These are phyloP conservation scores for Chrysoporthe puriensis DNA, from an alignment of 2,329 filamentous ascomycete species.

Conservation along the genomic window DNA sequence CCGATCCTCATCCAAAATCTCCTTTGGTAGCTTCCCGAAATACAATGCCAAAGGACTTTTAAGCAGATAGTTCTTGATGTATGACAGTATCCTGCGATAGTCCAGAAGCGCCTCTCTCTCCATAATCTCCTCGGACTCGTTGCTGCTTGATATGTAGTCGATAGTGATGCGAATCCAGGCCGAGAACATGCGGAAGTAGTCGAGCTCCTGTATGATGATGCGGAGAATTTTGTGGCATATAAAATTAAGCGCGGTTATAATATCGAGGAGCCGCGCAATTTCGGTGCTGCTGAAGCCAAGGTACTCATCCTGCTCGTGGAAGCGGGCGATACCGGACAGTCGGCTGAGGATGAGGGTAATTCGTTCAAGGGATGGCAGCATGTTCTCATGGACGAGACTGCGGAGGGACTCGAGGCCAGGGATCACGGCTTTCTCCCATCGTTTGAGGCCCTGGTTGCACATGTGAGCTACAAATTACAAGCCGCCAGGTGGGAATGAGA, in stretches of 20 bases:
- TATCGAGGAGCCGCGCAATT: constrained; percentile 69
- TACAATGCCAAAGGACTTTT: constrained; percentile 68
- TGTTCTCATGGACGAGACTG: constrained; percentile 80
- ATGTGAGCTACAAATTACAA: neutral
- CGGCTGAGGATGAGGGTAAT: constrained; percentile 80
- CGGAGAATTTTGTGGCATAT: constrained; percentile 74
- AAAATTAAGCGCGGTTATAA: constrained; percentile 74
- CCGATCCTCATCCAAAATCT: constrained; percentile 32
- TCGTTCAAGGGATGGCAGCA: constrained; percentile 85
- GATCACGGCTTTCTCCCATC: constrained; percentile 89
- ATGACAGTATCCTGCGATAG: constrained; percentile 71
- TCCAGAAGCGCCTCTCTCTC: constrained; percentile 81
- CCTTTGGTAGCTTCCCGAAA: constrained; percentile 54
- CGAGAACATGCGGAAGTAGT: constrained; percentile 78
- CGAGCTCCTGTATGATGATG: constrained; percentile 74
- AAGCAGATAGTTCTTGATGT: constrained; percentile 73
- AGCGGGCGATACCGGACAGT: constrained; percentile 81
- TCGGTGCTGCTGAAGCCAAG: constrained; percentile 69
- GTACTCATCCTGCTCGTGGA: constrained; percentile 68
- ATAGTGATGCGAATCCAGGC: constrained; percentile 84
- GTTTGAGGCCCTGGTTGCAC: constrained; percentile 73
- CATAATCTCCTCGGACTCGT: constrained; percentile 69
- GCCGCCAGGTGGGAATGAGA: neutral
- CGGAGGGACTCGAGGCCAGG: constrained; percentile 78
- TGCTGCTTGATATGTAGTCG: constrained; percentile 71